Evolutionary conservation across 2,329 filamentous ascomycete genomes (phyloP).

Genomic region (Pestalotiopsis sp.): DNA sequence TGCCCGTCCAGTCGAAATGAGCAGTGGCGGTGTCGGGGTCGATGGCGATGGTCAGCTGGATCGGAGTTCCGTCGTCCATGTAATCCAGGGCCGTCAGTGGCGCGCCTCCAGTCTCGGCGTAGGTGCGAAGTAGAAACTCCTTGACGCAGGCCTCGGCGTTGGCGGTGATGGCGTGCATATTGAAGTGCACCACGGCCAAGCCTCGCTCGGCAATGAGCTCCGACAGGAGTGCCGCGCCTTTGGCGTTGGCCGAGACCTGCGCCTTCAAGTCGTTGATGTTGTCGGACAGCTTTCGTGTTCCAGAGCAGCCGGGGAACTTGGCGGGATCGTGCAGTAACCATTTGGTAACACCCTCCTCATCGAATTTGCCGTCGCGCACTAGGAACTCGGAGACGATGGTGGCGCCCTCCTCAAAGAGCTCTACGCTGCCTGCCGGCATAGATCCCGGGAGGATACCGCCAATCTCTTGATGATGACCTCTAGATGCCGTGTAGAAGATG

Average conservation of each 20-base stretch:
- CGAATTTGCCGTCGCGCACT: constrained; percentile 37
- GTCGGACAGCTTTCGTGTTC: constrained; percentile 38
- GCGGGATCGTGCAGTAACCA: constrained; percentile 34
- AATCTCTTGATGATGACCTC: constrained; percentile 18
- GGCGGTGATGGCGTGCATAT: constrained; percentile 43
- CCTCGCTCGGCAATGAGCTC: constrained; percentile 36
- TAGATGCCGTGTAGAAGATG: constrained; percentile 15
- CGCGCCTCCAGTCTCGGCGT: constrained; percentile 41
- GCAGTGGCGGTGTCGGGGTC: constrained; percentile 70
- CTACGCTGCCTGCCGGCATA: constrained; percentile 42
- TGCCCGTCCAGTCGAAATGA: constrained; percentile 50
- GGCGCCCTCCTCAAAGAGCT: constrained; percentile 45
- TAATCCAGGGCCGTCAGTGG: constrained; percentile 69
- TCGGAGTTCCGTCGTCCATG: constrained; percentile 64
- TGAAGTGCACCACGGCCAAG: constrained; percentile 33
- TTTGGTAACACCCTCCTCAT: constrained; percentile 31
- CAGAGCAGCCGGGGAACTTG: constrained; percentile 35
- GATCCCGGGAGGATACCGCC: constrained; percentile 50
- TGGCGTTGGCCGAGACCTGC: constrained; percentile 43
- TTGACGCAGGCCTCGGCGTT: constrained; percentile 42
- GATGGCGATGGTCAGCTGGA: constrained; percentile 45
- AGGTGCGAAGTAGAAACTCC: constrained; percentile 26
- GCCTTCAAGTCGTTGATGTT: constrained; percentile 48
- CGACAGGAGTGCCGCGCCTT: constrained; percentile 34
- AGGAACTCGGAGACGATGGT: constrained; percentile 39